Percentiles rank a stretch among this genome's conserved stretches.
phyloP scores from a whole-genome alignment of 202 grass and related monocot species.

The Cymbopogon flexuosus region DNA sequence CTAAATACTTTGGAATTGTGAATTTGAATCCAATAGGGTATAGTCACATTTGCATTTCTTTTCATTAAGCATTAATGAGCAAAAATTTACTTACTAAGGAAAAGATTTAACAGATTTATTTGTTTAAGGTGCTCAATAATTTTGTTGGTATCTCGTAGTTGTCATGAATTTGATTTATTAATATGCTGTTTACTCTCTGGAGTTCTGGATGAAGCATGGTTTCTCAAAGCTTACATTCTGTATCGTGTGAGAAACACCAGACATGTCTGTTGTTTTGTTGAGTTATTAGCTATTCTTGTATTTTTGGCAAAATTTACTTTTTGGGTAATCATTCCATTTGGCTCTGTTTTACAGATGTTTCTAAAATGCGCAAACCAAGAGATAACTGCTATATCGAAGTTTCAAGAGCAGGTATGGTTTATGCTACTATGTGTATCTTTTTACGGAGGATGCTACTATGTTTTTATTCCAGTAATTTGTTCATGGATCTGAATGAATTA shows the following conservation, averaged over 20 bases:
- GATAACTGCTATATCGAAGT: constrained; percentile 78
- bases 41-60: background rate
- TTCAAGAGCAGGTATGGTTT: constrained; percentile 79
- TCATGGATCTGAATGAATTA: constrained; percentile 28
- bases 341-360: constrained; percentile 49
- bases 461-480: constrained; percentile 31
- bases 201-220: background rate
- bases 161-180: background rate
- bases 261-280: background rate
- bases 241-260: constrained; percentile 14
- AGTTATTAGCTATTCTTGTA: background rate
- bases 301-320: background rate
- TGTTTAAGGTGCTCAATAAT: background rate
- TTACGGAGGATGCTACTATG: background rate
- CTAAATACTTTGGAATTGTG: background rate
- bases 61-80: background rate
- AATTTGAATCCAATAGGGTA: background rate
- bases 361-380: constrained; percentile 69
- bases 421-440: background rate
- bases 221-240: background rate
- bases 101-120: background rate
- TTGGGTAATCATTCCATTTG: constrained; percentile 16
- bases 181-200: constrained; percentile 10
- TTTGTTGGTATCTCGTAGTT: background rate
- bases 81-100: background rate